phyloP scores from a whole-genome alignment of 768 basidiomycete species.

The Rhizopogon sp. region DNA sequence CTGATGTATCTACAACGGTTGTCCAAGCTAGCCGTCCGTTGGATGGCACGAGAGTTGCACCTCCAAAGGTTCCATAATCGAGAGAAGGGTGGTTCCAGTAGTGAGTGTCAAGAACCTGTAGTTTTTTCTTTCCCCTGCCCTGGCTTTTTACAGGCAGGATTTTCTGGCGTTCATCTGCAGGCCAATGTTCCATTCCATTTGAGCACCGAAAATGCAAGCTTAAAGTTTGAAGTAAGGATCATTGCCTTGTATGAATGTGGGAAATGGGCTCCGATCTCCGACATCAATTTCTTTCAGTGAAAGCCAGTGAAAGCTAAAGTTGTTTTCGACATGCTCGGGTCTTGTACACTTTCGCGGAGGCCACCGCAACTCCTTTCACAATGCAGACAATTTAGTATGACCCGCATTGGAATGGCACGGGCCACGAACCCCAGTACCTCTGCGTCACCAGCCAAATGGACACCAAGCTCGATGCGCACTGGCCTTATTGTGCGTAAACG shows the following conservation, averaged over 20 bases:
- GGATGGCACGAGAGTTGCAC: conserved; percentile 47
- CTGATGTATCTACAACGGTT: conserved; percentile 28
- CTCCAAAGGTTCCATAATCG: conserved; percentile 50
- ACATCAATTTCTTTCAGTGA: conserved; percentile 3
- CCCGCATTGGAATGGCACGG: conserved; percentile 28
- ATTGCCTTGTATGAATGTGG: conserved; percentile 4
- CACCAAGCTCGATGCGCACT: conserved; percentile 78
- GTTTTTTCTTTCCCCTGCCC: conserved; percentile 27
- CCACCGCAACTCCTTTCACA: conserved; percentile 26
- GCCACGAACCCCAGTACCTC: conserved; percentile 12
- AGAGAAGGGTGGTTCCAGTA: conserved; percentile 47
- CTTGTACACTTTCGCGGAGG: conserved; percentile 41
- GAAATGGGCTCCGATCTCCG: not conserved
- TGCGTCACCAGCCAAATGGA: conserved; percentile 59
- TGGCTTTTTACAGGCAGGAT: conserved; percentile 5
- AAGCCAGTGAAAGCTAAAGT: conserved; percentile 11
- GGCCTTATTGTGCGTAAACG: conserved; percentile 93
- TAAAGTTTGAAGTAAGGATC: not conserved
- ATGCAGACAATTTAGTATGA: conserved; percentile 41
- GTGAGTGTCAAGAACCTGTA: conserved; percentile 20
- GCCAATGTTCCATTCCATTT: conserved; percentile 81
- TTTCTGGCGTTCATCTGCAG: conserved; percentile 41
- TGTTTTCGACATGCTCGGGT: conserved; percentile 41
- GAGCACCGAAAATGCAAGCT: conserved; percentile 10
- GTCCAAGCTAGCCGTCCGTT: conserved; percentile 50